Evolutionary conservation across 208 protist genomes (phyloP).

Genomic region (Trypanosoma brucei): DNA sequence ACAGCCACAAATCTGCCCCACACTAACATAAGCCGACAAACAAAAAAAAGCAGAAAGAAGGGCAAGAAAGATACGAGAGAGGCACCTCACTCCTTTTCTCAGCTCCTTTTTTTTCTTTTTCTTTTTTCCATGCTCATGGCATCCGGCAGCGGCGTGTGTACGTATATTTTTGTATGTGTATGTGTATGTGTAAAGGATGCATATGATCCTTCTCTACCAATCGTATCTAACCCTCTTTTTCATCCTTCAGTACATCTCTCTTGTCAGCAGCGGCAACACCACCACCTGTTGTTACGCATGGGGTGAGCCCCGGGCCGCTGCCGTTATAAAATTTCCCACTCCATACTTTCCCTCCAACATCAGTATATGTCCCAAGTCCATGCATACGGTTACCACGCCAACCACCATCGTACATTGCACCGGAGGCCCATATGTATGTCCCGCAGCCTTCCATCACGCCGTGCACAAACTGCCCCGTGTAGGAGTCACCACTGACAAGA

Average conservation of each 20-base stretch:
- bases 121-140: too few species aligned
- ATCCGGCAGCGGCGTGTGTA: too few species aligned
- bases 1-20: too few species aligned
- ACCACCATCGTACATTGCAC: constrained; percentile 61
- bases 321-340: constrained; percentile 80
- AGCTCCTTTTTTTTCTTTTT: too few species aligned
- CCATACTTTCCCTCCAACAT: constrained; percentile 68
- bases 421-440: constrained; percentile 62
- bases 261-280: neutral
- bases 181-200: too few species aligned
- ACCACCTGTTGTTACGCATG: constrained; percentile 13
- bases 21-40: too few species aligned
- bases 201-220: neutral
- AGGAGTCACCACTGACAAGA: constrained; percentile 40
- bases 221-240: constrained; percentile 15
- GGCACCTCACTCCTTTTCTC: too few species aligned
- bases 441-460: constrained; percentile 74
- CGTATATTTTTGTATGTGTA: too few species aligned
- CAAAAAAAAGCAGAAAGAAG: too few species aligned
- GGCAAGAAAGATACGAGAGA: too few species aligned
- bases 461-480: constrained; percentile 54
- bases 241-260: neutral
- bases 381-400: constrained; percentile 86
- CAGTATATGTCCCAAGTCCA: constrained; percentile 79
- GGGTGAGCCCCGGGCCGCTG: constrained; percentile 59